Percentiles rank a stretch among this genome's conserved stretches.
phyloP scores from a whole-genome alignment of 805 yeast species.

The Scheffersomyces coipomensis region DNA sequence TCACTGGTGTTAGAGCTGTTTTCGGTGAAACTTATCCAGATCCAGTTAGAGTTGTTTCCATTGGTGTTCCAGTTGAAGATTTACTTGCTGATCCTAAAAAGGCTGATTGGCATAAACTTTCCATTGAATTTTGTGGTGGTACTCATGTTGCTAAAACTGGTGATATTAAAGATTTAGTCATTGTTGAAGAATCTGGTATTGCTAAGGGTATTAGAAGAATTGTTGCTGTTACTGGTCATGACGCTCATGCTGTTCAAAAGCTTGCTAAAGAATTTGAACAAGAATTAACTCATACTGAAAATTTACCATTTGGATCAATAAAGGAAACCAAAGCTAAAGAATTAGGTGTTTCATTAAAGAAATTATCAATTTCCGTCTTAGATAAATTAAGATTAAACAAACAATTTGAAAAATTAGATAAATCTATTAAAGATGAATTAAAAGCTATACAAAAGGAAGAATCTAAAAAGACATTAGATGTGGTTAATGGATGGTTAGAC shows the following conservation, averaged over 20 bases:
- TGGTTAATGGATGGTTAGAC: slow-evolving; percentile 66
- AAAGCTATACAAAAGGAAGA: slow-evolving; percentile 89
- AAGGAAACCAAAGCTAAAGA: slow-evolving; percentile 85
- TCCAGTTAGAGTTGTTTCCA: slow-evolving; percentile 96
- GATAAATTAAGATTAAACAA: slow-evolving; percentile 74
- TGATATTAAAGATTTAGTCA: slow-evolving; percentile 86
- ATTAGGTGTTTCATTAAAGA: slow-evolving; percentile 79
- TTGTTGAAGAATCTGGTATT: slow-evolving; percentile 93
- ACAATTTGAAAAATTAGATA: slow-evolving; percentile 76
- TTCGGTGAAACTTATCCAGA: slow-evolving; percentile 99
- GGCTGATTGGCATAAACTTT: slow-evolving; percentile 71
- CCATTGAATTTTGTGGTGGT: slow-evolving; percentile 99
- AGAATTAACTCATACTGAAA: slow-evolving; percentile 57
- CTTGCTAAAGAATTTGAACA: slow-evolving; percentile 70
- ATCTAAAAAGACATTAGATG: slow-evolving; percentile 74
- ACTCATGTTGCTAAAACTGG: slow-evolving; percentile 92
- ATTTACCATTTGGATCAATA: slow-evolving; percentile 66
- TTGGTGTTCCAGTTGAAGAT: slow-evolving; percentile 87
- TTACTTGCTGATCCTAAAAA: slow-evolving; percentile 69
- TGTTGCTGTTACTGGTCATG: slow-evolving; percentile 93
- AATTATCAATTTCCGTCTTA: slow-evolving; percentile 77
- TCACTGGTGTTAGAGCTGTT: slow-evolving; percentile 91
- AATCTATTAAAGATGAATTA: slow-evolving; percentile 81
- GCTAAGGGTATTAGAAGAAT: slow-evolving; percentile 99
- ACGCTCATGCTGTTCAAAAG: slow-evolving; percentile 87